Percentiles rank a stretch among this genome's conserved stretches.
These are phyloP conservation scores for Candida neerlandica DNA, from an alignment of 1,139 yeast species.

Conservation along the genomic window DNA sequence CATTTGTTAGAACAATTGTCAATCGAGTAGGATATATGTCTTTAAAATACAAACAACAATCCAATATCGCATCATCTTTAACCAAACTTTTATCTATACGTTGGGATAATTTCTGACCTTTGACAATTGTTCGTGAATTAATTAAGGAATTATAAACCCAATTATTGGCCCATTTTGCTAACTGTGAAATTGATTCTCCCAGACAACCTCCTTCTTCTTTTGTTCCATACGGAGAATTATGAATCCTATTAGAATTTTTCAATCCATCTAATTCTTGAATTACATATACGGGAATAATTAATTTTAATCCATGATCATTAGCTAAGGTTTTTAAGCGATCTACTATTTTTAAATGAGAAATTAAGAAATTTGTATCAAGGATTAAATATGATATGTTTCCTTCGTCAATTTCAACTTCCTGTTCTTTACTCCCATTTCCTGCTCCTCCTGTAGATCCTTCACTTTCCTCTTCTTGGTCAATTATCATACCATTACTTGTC, in stretches of 20 bases:
- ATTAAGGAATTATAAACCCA: conserved; percentile 77
- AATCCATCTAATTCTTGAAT: conserved; percentile 80
- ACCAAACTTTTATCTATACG: conserved; percentile 38
- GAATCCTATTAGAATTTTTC: conserved; percentile 42
- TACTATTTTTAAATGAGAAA: conserved; percentile 63
- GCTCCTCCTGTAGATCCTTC: no score
- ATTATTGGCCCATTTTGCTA: conserved; percentile 75
- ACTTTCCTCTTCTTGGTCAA: conserved; percentile 20
- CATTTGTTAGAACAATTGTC: conserved; percentile 74
- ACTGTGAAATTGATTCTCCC: conserved; percentile 46
- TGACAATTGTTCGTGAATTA: conserved; percentile 47
- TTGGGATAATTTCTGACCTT: conserved; percentile 68
- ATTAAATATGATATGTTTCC: conserved; percentile 48
- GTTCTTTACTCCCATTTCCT: conserved; percentile 17
- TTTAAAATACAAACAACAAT: conserved; percentile 74
- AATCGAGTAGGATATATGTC: conserved; percentile 41
- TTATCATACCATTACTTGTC: conserved; percentile 13
- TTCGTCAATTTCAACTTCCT: conserved; percentile 17
- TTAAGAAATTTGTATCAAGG: conserved; percentile 76
- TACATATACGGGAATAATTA: conserved; percentile 72
- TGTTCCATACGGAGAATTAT: conserved; percentile 11
- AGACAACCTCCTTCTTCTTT: conserved; percentile 15
- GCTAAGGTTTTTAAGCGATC: conserved; percentile 50
- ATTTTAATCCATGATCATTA: conserved; percentile 41
- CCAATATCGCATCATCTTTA: conserved; percentile 84